phyloP scores from a whole-genome alignment of 257 asterid species.

The Jacaranda mimosifolia region DNA sequence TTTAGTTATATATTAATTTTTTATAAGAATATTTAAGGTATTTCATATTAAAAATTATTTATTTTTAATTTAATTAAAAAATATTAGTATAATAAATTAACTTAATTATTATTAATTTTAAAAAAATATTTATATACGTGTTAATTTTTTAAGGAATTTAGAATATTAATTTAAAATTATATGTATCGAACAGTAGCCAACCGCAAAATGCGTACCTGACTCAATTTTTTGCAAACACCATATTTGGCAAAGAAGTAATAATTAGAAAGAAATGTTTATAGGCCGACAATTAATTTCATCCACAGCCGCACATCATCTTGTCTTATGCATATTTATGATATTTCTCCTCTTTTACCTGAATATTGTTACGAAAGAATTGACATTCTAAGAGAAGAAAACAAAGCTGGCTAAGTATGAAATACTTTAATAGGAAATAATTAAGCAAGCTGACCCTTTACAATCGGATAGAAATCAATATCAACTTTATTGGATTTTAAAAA shows the following conservation, averaged over 20 bases:
- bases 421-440: neutral
- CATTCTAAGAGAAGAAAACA: neutral
- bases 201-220: no score
- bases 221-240: neutral
- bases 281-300: neutral
- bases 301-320: neutral
- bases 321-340: neutral
- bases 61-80: no score
- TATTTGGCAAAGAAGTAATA: neutral
- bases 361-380: no score
- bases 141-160: no score
- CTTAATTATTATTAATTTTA: no score
- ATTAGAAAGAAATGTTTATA: neutral
- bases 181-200: neutral
- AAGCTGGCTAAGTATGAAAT: neutral
- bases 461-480: neutral
- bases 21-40: no score
- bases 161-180: neutral
- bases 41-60: no score
- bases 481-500: constrained; percentile 3
- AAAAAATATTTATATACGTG: no score
- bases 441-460: neutral
- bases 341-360: neutral
- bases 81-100: no score
- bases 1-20: no score